Conservation (phyloP, 345 rosid species). For the Noccaea bulbosa region DNA sequence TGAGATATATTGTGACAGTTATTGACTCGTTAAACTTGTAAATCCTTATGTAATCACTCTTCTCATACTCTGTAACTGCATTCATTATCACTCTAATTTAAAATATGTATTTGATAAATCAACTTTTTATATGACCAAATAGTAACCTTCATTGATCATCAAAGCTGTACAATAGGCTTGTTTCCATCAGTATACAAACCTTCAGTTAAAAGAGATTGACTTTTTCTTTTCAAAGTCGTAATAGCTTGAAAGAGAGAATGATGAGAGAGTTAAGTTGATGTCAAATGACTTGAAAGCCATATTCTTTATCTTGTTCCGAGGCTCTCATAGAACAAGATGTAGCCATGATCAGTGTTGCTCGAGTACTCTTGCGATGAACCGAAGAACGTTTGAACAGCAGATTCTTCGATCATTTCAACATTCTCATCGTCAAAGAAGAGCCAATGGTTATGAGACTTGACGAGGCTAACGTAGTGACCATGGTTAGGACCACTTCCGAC, state of each 20-base stretch:
- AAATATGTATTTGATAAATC: conserved; percentile 7
- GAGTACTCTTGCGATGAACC: conserved; percentile 90
- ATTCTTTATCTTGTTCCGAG: conserved; percentile 41
- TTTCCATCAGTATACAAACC: conserved; percentile 20
- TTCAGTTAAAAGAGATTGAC: background rate
- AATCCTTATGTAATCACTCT: conserved; percentile 32
- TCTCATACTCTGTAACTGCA: conserved; percentile 33
- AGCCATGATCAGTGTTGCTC: conserved; percentile 87
- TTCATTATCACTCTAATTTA: conserved; percentile 9
- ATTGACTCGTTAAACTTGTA: conserved; percentile 40
- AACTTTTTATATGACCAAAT: conserved; percentile 15
- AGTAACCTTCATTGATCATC: conserved; percentile 15
- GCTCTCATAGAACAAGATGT: conserved; percentile 90
- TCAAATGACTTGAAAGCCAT: conserved; percentile 40
- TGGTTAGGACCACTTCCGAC: conserved; percentile 97
- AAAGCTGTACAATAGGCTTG: conserved; percentile 27
- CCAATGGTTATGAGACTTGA: conserved; percentile 92
- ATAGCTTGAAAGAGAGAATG: background rate
- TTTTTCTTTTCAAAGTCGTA: conserved; percentile 10
- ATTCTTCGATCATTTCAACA: conserved; percentile 90
- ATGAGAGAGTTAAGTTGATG: background rate
- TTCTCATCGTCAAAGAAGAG: conserved; percentile 89
- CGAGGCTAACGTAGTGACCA: conserved; percentile 92
- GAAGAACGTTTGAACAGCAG: conserved; percentile 90
- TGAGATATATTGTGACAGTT: background rate